Evolutionary conservation across 2,329 filamentous ascomycete genomes (phyloP), one percentile per base, ranked within the genome.

Genomic region (Exophiala viscosa): DNA sequence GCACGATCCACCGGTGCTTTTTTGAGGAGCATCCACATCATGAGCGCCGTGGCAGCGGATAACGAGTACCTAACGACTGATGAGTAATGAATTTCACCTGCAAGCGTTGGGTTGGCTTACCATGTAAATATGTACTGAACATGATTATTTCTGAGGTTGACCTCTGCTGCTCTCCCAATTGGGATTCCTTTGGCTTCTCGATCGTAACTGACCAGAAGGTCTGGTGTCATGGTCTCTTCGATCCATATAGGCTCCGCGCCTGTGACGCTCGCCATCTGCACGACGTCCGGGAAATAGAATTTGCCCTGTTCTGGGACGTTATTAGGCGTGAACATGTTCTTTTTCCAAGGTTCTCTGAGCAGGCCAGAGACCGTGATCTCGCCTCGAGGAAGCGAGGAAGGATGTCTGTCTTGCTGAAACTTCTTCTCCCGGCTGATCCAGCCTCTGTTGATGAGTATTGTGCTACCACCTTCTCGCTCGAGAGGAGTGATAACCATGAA

Each of bases 81-180:
- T 61, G 52, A 62, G 55, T 31, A 34, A 50, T 50, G 43, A 43
- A 52, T 41, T 43, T 38, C 43, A 28, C 14, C 46, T 33, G 52
- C 15, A 33, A 32, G 32, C 17, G 43, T 14, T 18, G 14, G 44
- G 18, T 39, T 34, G 31, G 72, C 84, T 66, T 82, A 97, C 93
- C 93, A 99, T 61, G 93, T 99, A 70, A 96, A 93, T 62, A 99
- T 99, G 72, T 99, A 99, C 76, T 97, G 93, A 59, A 89, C 85
- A 72, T 99, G 93, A 72, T 95, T 97, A 69, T 99, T 99, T 69
- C 90, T 83, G 66, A 99, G 75, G 68, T 95, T 95, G 55, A 99
- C 91, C 72, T 95, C 90, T 3, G 93, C 82, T 5, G 89, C 75
- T 66, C 92, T 81, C 11, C 91, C 93, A 67, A 96, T 92, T 1